Evolutionary conservation across 441 rosid genomes (phyloP).

Genomic region (Brassica balearica): DNA sequence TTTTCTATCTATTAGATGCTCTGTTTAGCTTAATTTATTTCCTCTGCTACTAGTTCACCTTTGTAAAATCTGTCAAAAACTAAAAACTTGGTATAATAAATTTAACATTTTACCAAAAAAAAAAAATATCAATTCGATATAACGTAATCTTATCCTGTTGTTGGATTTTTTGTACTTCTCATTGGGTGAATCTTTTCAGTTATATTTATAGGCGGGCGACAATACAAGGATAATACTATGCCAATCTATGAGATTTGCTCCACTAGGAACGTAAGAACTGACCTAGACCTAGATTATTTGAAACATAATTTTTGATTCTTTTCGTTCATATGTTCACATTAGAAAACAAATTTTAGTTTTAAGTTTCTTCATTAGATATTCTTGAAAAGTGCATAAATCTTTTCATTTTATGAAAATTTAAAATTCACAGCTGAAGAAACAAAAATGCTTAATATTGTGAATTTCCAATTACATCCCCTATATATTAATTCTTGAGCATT

Average conservation of each 20-base stretch:
- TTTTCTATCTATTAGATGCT: neutral
- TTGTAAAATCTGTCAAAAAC: too few relatives aligned
- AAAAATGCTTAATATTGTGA: constrained; percentile 4
- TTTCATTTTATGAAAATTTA: neutral
- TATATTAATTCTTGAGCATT: too few relatives aligned
- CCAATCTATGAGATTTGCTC: neutral
- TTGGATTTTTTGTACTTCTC: neutral
- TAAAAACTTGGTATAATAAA: too few relatives aligned
- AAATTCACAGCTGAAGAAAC: constrained; percentile 3
- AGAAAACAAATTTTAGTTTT: neutral
- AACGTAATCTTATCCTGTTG: neutral
- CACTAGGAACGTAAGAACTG: too few relatives aligned
- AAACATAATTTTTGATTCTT: neutral
- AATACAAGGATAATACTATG: neutral
- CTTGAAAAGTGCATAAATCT: neutral
- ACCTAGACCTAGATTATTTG: neutral
- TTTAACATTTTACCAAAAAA: neutral
- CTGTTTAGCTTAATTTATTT: neutral
- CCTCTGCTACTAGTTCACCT: neutral
- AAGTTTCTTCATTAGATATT: neutral
- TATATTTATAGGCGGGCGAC: neutral
- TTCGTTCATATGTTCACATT: neutral
- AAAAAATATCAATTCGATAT: neutral
- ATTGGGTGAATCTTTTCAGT: neutral
- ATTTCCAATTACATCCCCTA: neutral